Evolutionary conservation across 768 basidiomycete genomes (phyloP), one percentile per base, ranked within the genome.

Genomic region (Clitopilus passeckerianus): DNA sequence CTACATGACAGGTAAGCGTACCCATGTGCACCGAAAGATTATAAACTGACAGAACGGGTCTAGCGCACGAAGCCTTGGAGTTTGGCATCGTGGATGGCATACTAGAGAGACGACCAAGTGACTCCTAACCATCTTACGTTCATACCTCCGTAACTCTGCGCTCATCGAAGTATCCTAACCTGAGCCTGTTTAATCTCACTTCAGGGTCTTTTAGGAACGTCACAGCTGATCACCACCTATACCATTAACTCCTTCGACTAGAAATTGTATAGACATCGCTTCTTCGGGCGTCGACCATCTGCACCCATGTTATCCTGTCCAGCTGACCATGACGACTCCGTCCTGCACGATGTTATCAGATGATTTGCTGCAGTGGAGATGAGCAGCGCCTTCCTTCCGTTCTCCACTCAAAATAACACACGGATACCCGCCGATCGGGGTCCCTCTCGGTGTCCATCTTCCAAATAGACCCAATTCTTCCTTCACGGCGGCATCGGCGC

Each of bases 31-130:
- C 7, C 7, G 27, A 30, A 30, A 7, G 27, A 30, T 7, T 30
- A 3, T 30, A 30, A 7, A 7, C 27, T 30, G 27, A 30, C 27
- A 30, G 27, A 30, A 30, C 27, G 27, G 27, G 27, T 65, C 67
- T 72, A 86, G 92, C 95, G 5, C 85, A 88, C 70, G 91, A 96
- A 80, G 93, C 94, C 12, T 77, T 93, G 63, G 81, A 86, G 34
- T 98, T 98, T 72, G 95, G 95, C 41, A 90, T 98, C 58, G 90
- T 97, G 55, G 95, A 98, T 74, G 90, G 89, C 57, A 91, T 98
- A 65, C 80, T 97, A 57, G 89, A 93, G 73, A 89, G 82, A 68
- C 78, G 90, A 59, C 89, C 89, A 10, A 50, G 20, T 50, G 46
- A 50, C 46, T 12, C 46, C 46, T 50, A 50, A 23, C 10, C 12